Base-by-base conservation (phyloP, 768 basidiomycete species). In the Coprinopsis sp. region DNA sequence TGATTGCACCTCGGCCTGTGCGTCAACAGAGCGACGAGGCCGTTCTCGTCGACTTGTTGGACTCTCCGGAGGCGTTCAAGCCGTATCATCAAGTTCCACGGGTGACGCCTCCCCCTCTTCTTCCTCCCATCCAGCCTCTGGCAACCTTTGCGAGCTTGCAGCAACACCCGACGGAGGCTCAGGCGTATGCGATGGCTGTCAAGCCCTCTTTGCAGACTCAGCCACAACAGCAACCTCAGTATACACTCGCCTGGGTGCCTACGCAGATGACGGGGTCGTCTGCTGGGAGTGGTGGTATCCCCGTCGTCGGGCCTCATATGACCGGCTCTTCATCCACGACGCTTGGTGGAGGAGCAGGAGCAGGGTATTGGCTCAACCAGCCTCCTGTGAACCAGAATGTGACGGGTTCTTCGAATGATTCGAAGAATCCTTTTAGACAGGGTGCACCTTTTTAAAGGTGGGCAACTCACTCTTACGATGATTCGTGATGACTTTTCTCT, bases 371-470 rank as follows among this genome's bases (percentile, higher is more conserved):
- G 47, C 21, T 49, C 13, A 39, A 16, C 24, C n/a, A 24, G 37
- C 21, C 25, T 24, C 23, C 28, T 23, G 11, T 49, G 33, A 41
- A 43, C 12, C 47, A 39, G 5, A 41, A 19, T 4, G 24, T 36
- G 5, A 49, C 47, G 16, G 47, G 40, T 10, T 49, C 47, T n/a
- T 49, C 47, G 34, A 46, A 37, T 31, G 13, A 4, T 14, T 36
- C 47, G 28, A 49, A 37, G 47, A 49, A 49, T 25, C 47, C 47
- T 2, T 49, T 49, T n/a, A 49, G 47, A 40, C 37, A 25, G 21
- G 18, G 7, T 25, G 37, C 13, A 36, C 21, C 34, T 36, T 31
- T 31, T 31, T 31, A n/a, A 8, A 31, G n/a, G n/a, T n/a, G n/a
- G n/a, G n/a, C n/a, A n/a, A n/a, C n/a, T n/a, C n/a, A n/a, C 29